A percentile compares a stretch with the other conserved stretches of the same genome.
phyloP scores from a whole-genome alignment of 768 basidiomycete species.

The Tricholoma flavovirens region DNA sequence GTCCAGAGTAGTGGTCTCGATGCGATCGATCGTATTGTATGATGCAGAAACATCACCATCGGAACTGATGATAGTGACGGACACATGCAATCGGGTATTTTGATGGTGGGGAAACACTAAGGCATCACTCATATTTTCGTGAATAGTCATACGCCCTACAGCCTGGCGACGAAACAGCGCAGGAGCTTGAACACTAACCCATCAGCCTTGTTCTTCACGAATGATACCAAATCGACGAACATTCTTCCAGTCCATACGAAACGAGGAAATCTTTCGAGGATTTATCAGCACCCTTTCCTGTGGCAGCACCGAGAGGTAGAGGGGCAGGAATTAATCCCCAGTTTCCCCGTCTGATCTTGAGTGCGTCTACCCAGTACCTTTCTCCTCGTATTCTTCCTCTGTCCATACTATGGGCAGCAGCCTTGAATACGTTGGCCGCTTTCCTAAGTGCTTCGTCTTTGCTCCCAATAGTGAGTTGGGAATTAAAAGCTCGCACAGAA shows the following conservation, averaged over 20 bases:
- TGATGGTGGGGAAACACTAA: constrained; percentile 65
- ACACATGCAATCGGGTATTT: constrained; percentile 57
- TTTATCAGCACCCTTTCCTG: constrained; percentile 73
- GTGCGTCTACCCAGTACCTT: constrained; percentile 77
- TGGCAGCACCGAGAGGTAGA: constrained; percentile 61
- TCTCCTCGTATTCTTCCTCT: constrained; percentile 55
- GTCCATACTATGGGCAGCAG: constrained; percentile 66
- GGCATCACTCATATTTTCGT: constrained; percentile 34
- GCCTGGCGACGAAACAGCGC: constrained; percentile 59
- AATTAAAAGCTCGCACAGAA: constrained; percentile 67
- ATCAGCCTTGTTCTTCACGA: constrained; percentile 1
- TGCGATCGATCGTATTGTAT: constrained; percentile 29
- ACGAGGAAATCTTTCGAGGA: constrained; percentile 78
- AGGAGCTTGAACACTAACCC: constrained; percentile 42
- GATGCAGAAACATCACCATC: constrained; percentile 28
- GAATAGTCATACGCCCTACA: constrained; percentile 58
- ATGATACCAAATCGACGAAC: constrained; percentile 36
- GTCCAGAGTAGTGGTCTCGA: constrained; percentile 38
- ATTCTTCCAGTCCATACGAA: constrained; percentile 77
- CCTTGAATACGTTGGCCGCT: constrained; percentile 65
- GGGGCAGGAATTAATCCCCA: constrained; percentile 82
- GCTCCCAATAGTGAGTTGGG: constrained; percentile 66
- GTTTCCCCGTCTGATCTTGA: constrained; percentile 69
- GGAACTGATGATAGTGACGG: constrained; percentile 32
- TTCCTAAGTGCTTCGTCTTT: constrained; percentile 78